Evolutionary conservation across 805 yeast genomes (phyloP).

Genomic region (Zygosaccharomyces rouxii): DNA sequence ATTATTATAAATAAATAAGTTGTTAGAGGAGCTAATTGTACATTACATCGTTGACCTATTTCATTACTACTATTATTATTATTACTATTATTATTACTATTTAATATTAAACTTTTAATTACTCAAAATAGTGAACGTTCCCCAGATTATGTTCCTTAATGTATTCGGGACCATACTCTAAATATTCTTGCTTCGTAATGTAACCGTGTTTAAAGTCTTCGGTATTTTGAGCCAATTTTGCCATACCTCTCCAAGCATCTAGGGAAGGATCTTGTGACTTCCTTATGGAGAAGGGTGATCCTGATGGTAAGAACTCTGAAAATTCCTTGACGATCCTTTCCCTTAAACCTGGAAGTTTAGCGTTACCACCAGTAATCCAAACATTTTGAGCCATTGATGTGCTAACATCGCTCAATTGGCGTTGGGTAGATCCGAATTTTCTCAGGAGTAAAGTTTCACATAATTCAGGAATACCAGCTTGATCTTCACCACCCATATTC

Average conservation of each 20-base stretch:
- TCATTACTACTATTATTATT: not conserved
- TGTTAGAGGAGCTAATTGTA: slow-evolving; percentile 5
- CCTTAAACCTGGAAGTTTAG: slow-evolving; percentile 59
- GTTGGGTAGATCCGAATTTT: slow-evolving; percentile 54
- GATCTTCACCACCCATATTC: slow-evolving; percentile 89
- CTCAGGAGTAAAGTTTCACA: slow-evolving; percentile 60
- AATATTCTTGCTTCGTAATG: slow-evolving; percentile 68
- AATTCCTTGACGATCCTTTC: slow-evolving; percentile 69
- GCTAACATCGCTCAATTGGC: slow-evolving; percentile 36
- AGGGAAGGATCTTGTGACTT: slow-evolving; percentile 61
- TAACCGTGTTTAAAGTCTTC: slow-evolving; percentile 43
- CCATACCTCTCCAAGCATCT: slow-evolving; percentile 96
- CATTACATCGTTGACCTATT: slow-evolving; percentile 3
- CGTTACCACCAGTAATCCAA: slow-evolving; percentile 83
- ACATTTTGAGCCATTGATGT: slow-evolving; percentile 48
- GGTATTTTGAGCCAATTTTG: slow-evolving; percentile 58
- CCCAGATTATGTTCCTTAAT: slow-evolving; percentile 83
- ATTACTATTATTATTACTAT: not conserved
- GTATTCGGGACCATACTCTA: slow-evolving; percentile 86
- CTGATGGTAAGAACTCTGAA: slow-evolving; percentile 64
- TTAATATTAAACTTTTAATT: not conserved
- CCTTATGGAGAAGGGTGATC: slow-evolving; percentile 55
- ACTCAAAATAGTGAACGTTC: slow-evolving; percentile 38
- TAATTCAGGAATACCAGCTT: slow-evolving; percentile 86
- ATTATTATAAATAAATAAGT: slow-evolving; percentile 1